Conservation (phyloP, 176 grass and related monocot species). For the Areca catechu region DNA sequence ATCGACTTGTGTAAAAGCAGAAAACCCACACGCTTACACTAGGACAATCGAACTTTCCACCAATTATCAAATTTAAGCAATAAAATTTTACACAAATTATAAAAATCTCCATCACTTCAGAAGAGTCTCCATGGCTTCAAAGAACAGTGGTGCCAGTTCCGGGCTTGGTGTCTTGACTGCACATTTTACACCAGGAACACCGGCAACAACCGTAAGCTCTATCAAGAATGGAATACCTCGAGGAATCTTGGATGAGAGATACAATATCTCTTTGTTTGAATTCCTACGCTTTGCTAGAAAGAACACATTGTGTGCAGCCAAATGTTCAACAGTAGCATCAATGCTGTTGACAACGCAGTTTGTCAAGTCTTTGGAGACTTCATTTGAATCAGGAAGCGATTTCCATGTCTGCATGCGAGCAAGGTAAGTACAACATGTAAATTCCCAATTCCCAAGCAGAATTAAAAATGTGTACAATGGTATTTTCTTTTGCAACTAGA, state of each 20-base stretch:
- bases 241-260: slow-evolving; percentile 57
- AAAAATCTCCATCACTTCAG: slow-evolving; percentile 36
- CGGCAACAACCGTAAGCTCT: slow-evolving; percentile 54
- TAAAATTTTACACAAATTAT: neutral
- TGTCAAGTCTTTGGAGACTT: slow-evolving; percentile 59
- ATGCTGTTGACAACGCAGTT: slow-evolving; percentile 56
- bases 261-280: slow-evolving; percentile 73
- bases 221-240: slow-evolving; percentile 73
- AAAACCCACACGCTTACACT: no score
- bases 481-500: no score
- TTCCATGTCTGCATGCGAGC: slow-evolving; percentile 68
- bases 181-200: slow-evolving; percentile 79
- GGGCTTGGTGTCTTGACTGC: slow-evolving; percentile 82
- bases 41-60: no score
- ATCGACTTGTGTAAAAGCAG: no score
- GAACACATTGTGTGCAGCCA: slow-evolving; percentile 72
- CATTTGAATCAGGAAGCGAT: slow-evolving; percentile 78
- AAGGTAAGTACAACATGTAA: neutral
- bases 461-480: no score
- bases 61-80: no score
- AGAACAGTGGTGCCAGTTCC: slow-evolving; percentile 73
- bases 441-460: no score
- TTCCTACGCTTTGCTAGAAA: slow-evolving; percentile 89
- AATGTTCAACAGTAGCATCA: slow-evolving; percentile 62
- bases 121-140: slow-evolving; percentile 79